Conservation (phyloP, 345 rosid species). For the Hibiscus tridactylites region DNA sequence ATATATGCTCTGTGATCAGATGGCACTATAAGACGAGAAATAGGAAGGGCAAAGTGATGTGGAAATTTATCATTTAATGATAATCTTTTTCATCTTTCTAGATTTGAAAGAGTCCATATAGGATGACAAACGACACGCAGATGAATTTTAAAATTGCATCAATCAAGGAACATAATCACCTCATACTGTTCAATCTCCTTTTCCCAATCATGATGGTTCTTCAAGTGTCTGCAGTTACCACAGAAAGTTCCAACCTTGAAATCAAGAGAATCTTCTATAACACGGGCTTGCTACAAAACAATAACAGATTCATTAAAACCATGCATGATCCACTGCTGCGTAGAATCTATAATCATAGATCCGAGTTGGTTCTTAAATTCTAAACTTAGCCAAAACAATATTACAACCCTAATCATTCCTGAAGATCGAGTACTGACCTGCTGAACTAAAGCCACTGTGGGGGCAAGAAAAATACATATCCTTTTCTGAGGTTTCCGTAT, state of each 20-base stretch:
- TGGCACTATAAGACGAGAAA: not conserved
- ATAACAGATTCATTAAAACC: conserved; percentile 17
- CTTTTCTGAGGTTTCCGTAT: conserved; percentile 55
- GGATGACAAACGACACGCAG: not conserved
- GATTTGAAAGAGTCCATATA: not conserved
- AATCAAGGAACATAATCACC: conserved; percentile 35
- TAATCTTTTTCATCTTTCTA: not conserved
- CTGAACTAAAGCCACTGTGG: conserved; percentile 76
- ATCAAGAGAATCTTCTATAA: conserved; percentile 56
- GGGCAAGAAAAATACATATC: conserved; percentile 82
- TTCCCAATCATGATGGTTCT: conserved; percentile 62
- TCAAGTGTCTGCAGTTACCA: conserved; percentile 50
- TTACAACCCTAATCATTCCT: not conserved
- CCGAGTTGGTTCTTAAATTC: not conserved
- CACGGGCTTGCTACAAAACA: conserved; percentile 72
- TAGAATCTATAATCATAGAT: not conserved
- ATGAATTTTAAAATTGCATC: not conserved
- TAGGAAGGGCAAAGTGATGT: not conserved
- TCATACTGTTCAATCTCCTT: conserved; percentile 60
- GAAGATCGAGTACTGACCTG: conserved; percentile 37
- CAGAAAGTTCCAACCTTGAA: conserved; percentile 64
- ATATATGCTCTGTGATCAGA: not conserved
- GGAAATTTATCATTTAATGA: not conserved
- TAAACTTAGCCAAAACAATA: not conserved
- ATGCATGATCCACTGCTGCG: too few species aligned